Evolutionary conservation across 345 rosid genomes (phyloP), one percentile per base, ranked within the genome.

Genomic region (Salix purpurea): DNA sequence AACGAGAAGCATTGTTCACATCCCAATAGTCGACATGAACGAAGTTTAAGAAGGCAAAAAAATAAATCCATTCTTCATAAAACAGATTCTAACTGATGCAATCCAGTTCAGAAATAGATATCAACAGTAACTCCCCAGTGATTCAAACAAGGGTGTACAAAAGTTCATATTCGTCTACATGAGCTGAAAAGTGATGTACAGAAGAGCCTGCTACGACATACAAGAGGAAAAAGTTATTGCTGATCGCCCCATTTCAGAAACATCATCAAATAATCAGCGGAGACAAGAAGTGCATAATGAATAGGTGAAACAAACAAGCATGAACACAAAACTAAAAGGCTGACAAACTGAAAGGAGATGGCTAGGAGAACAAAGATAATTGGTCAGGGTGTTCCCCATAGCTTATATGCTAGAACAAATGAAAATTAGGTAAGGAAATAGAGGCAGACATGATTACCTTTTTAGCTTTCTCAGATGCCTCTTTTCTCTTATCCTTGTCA

Each of bases 401-500:
- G 37, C 44, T 39, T 13, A 21, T 11, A 64, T 5, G 28, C 28
- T 28, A 44, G 28, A 16, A 7, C 4, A n/a, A 7, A 26, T 2
- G 4, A 14, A 26, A 1, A 4, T 11, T 6, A 50, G n/a, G 34
- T 1, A 16, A 66, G 42, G 3, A 6, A 34, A 39, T 5, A 56
- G 0, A 3, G 15, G 12, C 23, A 19, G 34, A 14, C 62, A 13
- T 14, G 16, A 24, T 36, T 69, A 91, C 96, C 91, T 88, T 90
- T 77, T 82, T 91, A 14, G 90, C 85, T 76, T 83, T 88, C 83
- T 91, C 93, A 19, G 78, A 46, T 42, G 92, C 88, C 76, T 91
- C 93, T 81, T 75, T 91, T 78, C 81, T 83, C 81, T 86, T 91
- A 71, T 89, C 93, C 84, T 89, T 91, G 4, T 91, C 96, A 68